Base-by-base conservation (phyloP, 768 basidiomycete genomes). In the Leccinum imitatum region DNA sequence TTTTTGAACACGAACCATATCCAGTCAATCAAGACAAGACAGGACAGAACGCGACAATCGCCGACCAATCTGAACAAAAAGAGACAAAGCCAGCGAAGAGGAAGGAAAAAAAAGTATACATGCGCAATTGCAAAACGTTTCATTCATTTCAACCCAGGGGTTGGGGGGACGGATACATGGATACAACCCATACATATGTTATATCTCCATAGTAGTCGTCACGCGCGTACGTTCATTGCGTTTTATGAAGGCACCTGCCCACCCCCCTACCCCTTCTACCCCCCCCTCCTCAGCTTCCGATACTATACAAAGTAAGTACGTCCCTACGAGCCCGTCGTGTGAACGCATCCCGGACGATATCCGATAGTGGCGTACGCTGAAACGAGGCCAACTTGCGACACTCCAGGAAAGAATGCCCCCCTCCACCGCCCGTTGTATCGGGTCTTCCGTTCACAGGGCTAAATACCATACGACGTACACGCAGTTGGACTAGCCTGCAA, bases 291-390 rank as follows among this genome's bases (percentile, higher is more conserved):
- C 44, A 46, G 19, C 44, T 13, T 19, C 44, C 19, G 44, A 46
- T 46, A 46, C 19, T 33, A 33, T 33, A 13, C 44, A 21, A 10
- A 46, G n/a, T 44, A 46, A 19, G 44, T 46, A 46, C 44, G 44
- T 7, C 47, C 52, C 46, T 53, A 59, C 63, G 59, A 57, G 57
- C 57, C 54, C 65, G 30, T 52, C 67, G 71, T 70, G 68, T 57
- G 70, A 70, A 70, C 39, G 25, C 57, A n/a, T 23, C 13, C 59
- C 53, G 54, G 17, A 58, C 59, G 39, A 54, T 31, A 44, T 41
- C 33, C 48, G 62, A 64, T 61, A 39, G 63, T 64, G 59, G 68
- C 67, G 58, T 27, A 41, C 3, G 37, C 57, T 63, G 59, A 63
- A 61, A 62, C 59, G 56, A 46, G 44, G 44, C 44, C 19, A 46